Evolutionary conservation across 1,139 yeast species (phyloP).

Genomic region (Debaryomycetaceae sp.): DNA sequence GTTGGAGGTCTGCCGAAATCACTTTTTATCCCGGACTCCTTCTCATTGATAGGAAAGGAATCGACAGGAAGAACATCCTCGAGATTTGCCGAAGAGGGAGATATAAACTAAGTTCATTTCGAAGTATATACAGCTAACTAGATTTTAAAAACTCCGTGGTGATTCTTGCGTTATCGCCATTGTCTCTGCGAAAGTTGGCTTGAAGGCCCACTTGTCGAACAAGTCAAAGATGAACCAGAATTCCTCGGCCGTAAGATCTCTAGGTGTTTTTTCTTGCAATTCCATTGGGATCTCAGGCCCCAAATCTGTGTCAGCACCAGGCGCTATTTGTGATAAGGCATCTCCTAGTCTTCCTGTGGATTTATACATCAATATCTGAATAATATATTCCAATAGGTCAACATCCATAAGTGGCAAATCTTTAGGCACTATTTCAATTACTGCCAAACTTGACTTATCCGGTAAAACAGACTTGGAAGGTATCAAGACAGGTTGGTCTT

Average conservation of each 20-base stretch:
- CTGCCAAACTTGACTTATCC: conserved; percentile 25
- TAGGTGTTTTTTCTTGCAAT: conserved; percentile 43
- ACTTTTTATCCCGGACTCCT: not conserved
- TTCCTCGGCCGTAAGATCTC: conserved; percentile 53
- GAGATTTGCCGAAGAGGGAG: conserved; percentile 3
- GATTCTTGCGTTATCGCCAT: conserved; percentile 17
- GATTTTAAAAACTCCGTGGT: conserved; percentile 10
- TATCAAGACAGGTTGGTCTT: conserved; percentile 37
- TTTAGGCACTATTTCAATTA: conserved; percentile 62
- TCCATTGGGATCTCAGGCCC: conserved; percentile 28
- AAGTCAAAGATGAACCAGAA: conserved; percentile 45
- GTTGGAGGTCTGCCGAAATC: not conserved
- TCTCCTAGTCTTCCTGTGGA: conserved; percentile 41
- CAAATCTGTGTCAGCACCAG: conserved; percentile 76
- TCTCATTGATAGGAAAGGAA: not conserved
- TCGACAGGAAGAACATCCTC: conserved; percentile 1
- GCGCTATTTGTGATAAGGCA: conserved; percentile 59
- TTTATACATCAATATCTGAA: conserved; percentile 59
- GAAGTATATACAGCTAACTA: not conserved
- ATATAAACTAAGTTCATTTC: not conserved
- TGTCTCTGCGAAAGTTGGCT: conserved; percentile 43
- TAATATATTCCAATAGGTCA: conserved; percentile 64
- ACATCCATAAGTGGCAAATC: conserved; percentile 32
- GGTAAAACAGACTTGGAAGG: conserved; percentile 23
- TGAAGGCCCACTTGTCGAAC: conserved; percentile 82